phyloP scores from a whole-genome alignment of 2,329 filamentous ascomycete genomes.

The Colletotrichum tabaci region DNA sequence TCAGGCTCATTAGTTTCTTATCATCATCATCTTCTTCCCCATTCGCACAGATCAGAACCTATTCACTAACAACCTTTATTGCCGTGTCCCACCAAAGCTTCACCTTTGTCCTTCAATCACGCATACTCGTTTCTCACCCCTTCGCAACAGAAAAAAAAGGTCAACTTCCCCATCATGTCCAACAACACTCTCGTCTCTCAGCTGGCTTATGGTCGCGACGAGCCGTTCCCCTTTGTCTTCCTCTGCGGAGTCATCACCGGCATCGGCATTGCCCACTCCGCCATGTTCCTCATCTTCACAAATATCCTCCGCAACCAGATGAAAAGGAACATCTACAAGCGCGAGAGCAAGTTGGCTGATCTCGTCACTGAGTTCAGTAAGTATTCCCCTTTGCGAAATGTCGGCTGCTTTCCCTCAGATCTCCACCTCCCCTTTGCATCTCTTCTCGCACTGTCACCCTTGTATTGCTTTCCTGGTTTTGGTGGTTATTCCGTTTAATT shows the following conservation, averaged over 20 bases:
- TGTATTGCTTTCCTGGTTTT: neutral
- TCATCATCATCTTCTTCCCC: neutral
- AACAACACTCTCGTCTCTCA: neutral
- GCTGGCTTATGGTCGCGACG: no score
- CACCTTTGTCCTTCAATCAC: no score
- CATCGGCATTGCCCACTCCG: neutral
- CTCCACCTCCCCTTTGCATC: no score
- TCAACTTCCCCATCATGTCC: neutral
- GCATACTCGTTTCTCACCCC: neutral
- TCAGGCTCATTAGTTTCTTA: neutral
- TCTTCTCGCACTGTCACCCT: neutral
- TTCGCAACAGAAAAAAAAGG: neutral
- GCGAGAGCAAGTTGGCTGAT: neutral
- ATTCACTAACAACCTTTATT: neutral
- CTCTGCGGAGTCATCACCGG: neutral
- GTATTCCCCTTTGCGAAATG: neutral
- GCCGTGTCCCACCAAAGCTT: no score
- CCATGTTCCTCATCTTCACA: neutral
- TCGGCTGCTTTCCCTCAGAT: neutral
- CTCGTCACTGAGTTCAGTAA: neutral
- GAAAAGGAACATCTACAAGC: neutral
- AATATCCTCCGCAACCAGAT: neutral
- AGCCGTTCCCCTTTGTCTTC: neutral
- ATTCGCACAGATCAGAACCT: neutral
- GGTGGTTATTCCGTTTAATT: no score